Evolutionary conservation across 129 eudicot species (phyloP), one percentile per base, ranked within the genome.

Genomic region (Helichrysum umbraculigerum): DNA sequence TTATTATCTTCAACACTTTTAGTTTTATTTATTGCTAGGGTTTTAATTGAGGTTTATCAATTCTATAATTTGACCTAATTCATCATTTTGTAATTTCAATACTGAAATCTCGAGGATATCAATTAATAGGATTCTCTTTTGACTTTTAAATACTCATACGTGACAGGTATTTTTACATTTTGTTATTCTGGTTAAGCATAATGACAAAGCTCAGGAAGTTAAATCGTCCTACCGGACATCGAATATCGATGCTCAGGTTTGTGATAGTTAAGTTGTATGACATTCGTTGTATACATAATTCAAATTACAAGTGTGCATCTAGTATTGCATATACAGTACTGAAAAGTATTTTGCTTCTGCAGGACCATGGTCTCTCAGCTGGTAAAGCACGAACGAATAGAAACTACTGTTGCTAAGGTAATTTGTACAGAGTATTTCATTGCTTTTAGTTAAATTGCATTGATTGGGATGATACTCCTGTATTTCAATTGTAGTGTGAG

Each of bases 311-410:
- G 28, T 2, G 16, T 21, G 65, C 22, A 9, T 21, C 6, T 21
- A 7, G 20, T 7, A 57, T 20, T n/a, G 4, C 67, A 62, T 29
- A 32, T 28, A 62, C 25, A 72, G 39, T n/a, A 6, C 20, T 72
- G 35, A 64, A 39, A 17, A 21, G 47, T 6, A 15, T 75, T 47
- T 25, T 19, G 39, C 41, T 29, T 37, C 14, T 57, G 70, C 75
- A 93, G 98, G 82, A 93, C 98, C 65, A 91, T 93, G 98, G 98
- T 93, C 14, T 93, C 98, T 15, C 97, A 93, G 83, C 75, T 93
- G 75, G 97, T 93, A 79, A 91, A 91, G 83, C 98, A 93, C 34
- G 98, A 93, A 82, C 87, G 98, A 0, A 93, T 93, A 68, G 98
- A 93, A 82, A 91, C 98, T 37, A 93, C 98, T 57, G 88, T 94